Evolutionary conservation across 1,284 basidiomycete species (phyloP).

Genomic region (Cryptococcus sp.): DNA sequence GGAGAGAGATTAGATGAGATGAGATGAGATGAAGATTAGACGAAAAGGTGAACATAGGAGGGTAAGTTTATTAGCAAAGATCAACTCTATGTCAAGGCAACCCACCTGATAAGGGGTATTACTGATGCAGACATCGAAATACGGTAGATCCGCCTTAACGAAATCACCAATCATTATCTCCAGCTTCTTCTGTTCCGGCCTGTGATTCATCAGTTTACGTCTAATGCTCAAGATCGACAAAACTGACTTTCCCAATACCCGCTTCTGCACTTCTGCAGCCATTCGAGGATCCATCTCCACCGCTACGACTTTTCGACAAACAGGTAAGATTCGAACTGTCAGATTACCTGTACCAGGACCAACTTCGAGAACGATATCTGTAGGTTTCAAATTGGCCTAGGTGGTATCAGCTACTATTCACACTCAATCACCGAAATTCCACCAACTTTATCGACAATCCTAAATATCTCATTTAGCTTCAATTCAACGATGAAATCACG

Average conservation of each 20-base stretch:
- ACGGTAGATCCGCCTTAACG: conserved; percentile 92
- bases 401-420: conserved; percentile 52
- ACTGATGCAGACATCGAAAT: conserved; percentile 98
- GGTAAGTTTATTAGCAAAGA: not conserved
- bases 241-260: conserved; percentile 95
- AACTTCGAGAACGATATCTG: conserved; percentile 94
- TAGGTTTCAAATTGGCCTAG: conserved; percentile 86
- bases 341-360: conserved; percentile 98
- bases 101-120: conserved; percentile 91
- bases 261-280: conserved; percentile 95
- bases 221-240: conserved; percentile 1
- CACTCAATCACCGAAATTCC: not conserved
- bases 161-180: conserved; percentile 96
- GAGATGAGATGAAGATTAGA: conserved; percentile 66
- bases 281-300: conserved; percentile 99
- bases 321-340: conserved; percentile 89
- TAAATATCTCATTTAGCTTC: conserved; percentile 12
- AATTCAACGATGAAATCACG: conserved; percentile 50
- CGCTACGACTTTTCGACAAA: conserved; percentile 86
- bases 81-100: not conserved
- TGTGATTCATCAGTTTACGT: conserved; percentile 38
- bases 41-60: not conserved
- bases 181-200: conserved; percentile 89
- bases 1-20: conserved; percentile 94
- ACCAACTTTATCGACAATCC: not conserved